Conservation (phyloP, 129 eudicot species). For the Helianthus tuberosus region DNA sequence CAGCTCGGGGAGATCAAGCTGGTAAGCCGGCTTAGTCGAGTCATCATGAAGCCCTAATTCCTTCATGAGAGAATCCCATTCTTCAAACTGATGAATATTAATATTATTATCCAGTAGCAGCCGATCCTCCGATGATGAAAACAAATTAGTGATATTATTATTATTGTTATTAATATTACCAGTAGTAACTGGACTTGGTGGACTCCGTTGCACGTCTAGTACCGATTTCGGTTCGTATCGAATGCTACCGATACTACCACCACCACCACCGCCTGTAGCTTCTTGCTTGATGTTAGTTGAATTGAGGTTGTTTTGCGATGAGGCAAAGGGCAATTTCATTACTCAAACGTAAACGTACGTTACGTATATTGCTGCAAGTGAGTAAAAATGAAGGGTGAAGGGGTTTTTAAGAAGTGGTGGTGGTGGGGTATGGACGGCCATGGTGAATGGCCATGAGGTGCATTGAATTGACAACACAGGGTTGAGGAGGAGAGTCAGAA, state of each 20-base stretch:
- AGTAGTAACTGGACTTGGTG: slow-evolving; percentile 55
- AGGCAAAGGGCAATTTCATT: slow-evolving; percentile 89
- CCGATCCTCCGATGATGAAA: slow-evolving; percentile 40
- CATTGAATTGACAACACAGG: slow-evolving; percentile 43
- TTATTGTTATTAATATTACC: slow-evolving; percentile 21
- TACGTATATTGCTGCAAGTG: background rate
- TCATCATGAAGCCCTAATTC: slow-evolving; percentile 93
- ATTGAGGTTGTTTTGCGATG: slow-evolving; percentile 45
- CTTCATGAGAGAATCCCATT: slow-evolving; percentile 86
- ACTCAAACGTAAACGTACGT: slow-evolving; percentile 21
- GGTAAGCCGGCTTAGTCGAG: slow-evolving; percentile 43
- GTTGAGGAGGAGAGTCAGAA: slow-evolving; percentile 16
- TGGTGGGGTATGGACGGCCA: slow-evolving; percentile 48
- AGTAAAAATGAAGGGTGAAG: background rate
- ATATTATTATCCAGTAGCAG: slow-evolving; percentile 31
- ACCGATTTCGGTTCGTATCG: slow-evolving; percentile 96
- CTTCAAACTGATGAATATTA: slow-evolving; percentile 65
- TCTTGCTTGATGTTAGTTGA: slow-evolving; percentile 28
- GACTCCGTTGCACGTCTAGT: slow-evolving; percentile 79
- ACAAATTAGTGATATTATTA: slow-evolving; percentile 23
- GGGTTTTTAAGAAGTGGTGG: slow-evolving; percentile 25
- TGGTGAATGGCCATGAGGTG: slow-evolving; percentile 40
- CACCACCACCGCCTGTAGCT: slow-evolving; percentile 15
- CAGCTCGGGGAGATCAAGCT: slow-evolving; percentile 52
- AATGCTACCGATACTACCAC: slow-evolving; percentile 19